Conservation (phyloP, 148 eudicot species). For the Selenicereus undatus region DNA sequence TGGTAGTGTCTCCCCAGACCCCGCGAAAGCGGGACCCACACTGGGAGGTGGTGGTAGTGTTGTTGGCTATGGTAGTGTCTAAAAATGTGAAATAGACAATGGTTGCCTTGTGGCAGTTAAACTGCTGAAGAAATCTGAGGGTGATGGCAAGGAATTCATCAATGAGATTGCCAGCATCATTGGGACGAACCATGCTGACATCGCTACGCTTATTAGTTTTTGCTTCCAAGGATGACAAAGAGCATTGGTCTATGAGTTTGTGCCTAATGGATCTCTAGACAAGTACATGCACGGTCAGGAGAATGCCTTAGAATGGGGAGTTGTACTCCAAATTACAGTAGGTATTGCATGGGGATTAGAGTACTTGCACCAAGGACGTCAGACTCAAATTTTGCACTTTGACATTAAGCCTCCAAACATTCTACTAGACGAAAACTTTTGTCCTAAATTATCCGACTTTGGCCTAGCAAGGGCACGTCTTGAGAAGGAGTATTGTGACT, state of each 20-base stretch:
- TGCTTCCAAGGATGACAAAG: slow-evolving; percentile 48
- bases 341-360: background rate
- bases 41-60: too few relatives aligned
- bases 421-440: slow-evolving; percentile 26
- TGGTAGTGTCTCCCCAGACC: slow-evolving; percentile 64
- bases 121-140: slow-evolving; percentile 26
- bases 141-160: slow-evolving; percentile 26
- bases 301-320: background rate
- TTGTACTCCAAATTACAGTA: background rate
- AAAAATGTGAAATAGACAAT: slow-evolving; percentile 56
- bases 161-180: slow-evolving; percentile 54
- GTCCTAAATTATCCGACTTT: slow-evolving; percentile 28
- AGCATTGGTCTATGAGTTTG: slow-evolving; percentile 63
- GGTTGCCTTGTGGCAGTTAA: slow-evolving; percentile 66
- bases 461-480: slow-evolving; percentile 28
- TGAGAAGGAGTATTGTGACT: slow-evolving; percentile 14
- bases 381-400: background rate
- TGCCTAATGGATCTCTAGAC: slow-evolving; percentile 51
- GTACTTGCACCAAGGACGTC: background rate
- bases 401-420: slow-evolving; percentile 15
- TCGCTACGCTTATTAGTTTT: slow-evolving; percentile 58
- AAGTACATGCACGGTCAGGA: slow-evolving; percentile 8
- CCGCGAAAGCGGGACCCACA: too few relatives aligned
- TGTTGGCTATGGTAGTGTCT: slow-evolving; percentile 68
- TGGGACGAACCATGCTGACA: slow-evolving; percentile 58